These are phyloP conservation scores for Vavraia culicis DNA, from an alignment of 371 early-diverging fungal species.

Conservation along the genomic window DNA sequence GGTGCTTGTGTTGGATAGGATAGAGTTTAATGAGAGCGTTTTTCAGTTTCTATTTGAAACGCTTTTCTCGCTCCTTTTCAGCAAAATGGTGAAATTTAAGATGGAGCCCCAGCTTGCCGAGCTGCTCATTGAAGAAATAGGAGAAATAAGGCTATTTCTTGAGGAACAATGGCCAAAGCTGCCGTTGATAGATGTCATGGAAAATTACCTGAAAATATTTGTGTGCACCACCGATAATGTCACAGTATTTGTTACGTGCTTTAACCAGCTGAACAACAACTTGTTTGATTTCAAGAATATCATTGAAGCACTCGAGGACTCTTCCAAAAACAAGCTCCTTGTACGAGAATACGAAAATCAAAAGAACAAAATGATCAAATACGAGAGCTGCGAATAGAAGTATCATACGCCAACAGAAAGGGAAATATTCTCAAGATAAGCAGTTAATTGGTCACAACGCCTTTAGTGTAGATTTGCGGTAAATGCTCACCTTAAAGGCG, in stretches of 20 bases:
- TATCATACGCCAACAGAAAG: too few species aligned
- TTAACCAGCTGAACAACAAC: conserved; percentile 22
- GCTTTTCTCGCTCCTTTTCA: conserved; percentile 14
- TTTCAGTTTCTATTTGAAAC: conserved; percentile 13
- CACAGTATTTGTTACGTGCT: conserved; percentile 36
- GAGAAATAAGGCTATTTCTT: conserved; percentile 24
- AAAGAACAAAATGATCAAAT: too few species aligned
- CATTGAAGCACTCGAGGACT: conserved; percentile 15
- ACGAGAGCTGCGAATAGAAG: too few species aligned
- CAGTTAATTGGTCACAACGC: too few species aligned
- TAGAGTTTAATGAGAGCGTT: conserved; percentile 13
- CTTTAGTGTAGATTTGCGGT: too few species aligned
- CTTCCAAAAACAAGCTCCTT: neutral
- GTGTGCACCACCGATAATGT: conserved; percentile 12
- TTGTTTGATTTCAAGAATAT: conserved; percentile 37
- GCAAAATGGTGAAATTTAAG: conserved; percentile 14
- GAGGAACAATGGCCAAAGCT: neutral
- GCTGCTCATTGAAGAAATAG: conserved; percentile 13
- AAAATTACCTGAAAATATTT: conserved; percentile 36
- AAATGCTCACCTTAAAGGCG: too few species aligned
- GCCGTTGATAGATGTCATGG: conserved; percentile 23
- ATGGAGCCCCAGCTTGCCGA: conserved; percentile 10
- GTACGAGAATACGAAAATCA: too few species aligned
- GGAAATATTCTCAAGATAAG: too few species aligned
- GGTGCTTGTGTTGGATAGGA: conserved; percentile 5